Evolutionary conservation across 2,329 filamentous ascomycete species (phyloP), one percentile per base, ranked within the genome.

Genomic region (Penicillium oxalicum): DNA sequence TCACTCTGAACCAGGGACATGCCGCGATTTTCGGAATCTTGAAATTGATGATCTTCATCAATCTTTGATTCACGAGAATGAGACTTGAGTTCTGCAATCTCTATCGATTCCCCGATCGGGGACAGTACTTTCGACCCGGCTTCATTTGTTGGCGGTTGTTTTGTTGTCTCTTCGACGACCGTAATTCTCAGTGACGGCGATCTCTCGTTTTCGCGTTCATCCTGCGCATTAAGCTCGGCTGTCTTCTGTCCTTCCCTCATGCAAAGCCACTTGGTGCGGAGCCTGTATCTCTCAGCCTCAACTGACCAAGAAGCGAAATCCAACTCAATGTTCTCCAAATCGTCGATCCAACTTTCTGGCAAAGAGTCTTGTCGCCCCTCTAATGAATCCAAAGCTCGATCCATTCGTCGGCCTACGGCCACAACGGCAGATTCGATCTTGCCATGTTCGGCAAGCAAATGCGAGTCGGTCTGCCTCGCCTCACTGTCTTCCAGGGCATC

Each of bases 321-420:
- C 9, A 78, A 74, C 66, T 98, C 93, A 4, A 94, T 74, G 0
- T 72, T 70, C 66, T 97, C 93, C 71, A 97, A 85, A 4, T 84
- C 79, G 59, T 95, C 88, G 48, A 97, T 81, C 93, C 91, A 98
- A 27, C 74, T 67, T 36, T 94, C 87, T 0, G 93, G 93, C 8
- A 98, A 73, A 0, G 86, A 88, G 61, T 98, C 93, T 38, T 86
- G 77, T 47, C 83, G 77, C 1, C 89, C 91, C 67, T 97, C 93
- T 2, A 97, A 76, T 29, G 81, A 78, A 68, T 98, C 91, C 11
- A 98, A 77, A 79, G 96, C 89, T 44, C 78, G 81, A 66, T 98
- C 93, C 52, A 97, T 76, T 35, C 83, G 78, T 41, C 79, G 79
- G 0, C 88, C 91, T 0, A 90, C 77, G 33, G 77, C 77, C 11